Evolutionary conservation across 352 stramenopile genomes (phyloP).

Genomic region (Plasmopara muralis): DNA sequence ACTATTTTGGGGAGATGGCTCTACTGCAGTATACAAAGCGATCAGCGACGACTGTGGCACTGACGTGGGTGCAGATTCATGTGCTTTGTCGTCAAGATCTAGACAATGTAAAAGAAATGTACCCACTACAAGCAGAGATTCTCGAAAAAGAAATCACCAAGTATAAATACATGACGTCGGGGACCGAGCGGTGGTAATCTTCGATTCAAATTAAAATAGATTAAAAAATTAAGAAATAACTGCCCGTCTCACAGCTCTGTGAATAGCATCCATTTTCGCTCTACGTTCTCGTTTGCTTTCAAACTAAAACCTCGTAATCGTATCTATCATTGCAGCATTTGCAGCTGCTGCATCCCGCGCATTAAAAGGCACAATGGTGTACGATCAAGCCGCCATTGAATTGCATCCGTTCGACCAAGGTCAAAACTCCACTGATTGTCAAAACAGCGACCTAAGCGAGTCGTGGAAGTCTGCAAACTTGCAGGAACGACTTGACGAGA

Average conservation of each 20-base stretch:
- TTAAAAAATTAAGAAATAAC: not conserved
- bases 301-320: not conserved
- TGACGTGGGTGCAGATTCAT: constrained; percentile 72
- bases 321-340: not conserved
- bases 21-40: constrained; percentile 53
- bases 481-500: constrained; percentile 16
- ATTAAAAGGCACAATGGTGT: not conserved
- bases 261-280: not conserved
- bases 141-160: constrained; percentile 69
- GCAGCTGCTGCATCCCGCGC: not conserved
- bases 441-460: constrained; percentile 2
- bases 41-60: constrained; percentile 52
- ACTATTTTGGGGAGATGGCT: constrained; percentile 76
- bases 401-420: constrained; percentile 4
- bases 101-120: constrained; percentile 57
- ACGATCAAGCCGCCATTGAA: not conserved
- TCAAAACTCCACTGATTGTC: not conserved
- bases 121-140: constrained; percentile 43
- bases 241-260: not conserved
- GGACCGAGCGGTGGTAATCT: constrained; percentile 35
- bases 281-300: not conserved
- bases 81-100: constrained; percentile 51
- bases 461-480: constrained; percentile 1
- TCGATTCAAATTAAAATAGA: not conserved
- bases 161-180: constrained; percentile 54